Evolutionary conservation across 2,329 filamentous ascomycete genomes (phyloP), one percentile per base, ranked within the genome.

Genomic region (Dichotomopilus funicola): DNA sequence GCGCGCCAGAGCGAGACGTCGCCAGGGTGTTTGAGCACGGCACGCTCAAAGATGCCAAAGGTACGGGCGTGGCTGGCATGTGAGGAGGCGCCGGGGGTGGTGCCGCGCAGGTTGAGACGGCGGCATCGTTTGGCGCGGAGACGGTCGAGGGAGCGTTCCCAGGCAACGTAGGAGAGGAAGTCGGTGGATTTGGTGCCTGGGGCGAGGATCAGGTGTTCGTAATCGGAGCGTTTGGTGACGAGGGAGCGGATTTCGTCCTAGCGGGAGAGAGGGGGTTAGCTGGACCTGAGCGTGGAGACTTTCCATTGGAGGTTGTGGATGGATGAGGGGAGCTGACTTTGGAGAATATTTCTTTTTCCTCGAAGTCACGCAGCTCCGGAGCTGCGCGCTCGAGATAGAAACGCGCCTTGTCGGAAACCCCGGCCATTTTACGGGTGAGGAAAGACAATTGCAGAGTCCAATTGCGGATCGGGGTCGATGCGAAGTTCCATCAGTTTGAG

Each of bases 371-470:
- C 55, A 99, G 81, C 71, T 97, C 91, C 12, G 91, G 90, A 44
- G 96, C 89, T 2, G 88, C 87, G 64, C 92, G 87, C 75, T 99
- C 94, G 61, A 97, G 81, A 72, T 89, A 96, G 73, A 92, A 97
- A 56, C 92, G 89, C 54, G 92, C 94, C 73, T 96, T 97, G 68
- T 97, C 94, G 61, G 88, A 87, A 56, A 94, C 86, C 43, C 84
- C 87, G 1, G 91, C 82, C 90, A 96, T 95, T 57, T 51, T 48
- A 51, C 37, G 49, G 12, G 43, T 50, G 11, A 31, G 11, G 31
- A 13, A 35, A 6, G 35, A 12, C 27, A n/a, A 19, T 35, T 6
- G 27, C 19, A 6, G 12, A 12, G 27, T 27, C 31, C 5, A 33
- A 33, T 44, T 27, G 37, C 31, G 6, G 40, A 42, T 6, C 10